Base-by-base conservation (phyloP, 1,284 basidiomycete genomes). In the Cryptococcus depauperatus region DNA sequence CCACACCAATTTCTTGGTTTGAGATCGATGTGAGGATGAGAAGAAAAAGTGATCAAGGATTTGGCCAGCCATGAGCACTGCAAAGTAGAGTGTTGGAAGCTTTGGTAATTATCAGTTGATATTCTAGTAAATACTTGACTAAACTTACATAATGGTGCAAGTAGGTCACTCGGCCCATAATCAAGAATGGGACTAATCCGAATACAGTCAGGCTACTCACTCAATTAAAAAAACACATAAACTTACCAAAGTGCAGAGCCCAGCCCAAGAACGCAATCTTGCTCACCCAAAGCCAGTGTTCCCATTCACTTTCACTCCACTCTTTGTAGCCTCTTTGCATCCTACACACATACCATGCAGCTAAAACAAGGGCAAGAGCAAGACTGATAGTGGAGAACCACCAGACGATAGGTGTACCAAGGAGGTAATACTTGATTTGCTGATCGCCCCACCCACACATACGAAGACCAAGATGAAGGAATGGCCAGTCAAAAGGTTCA, bases 401-500 rank as follows among this genome's bases (percentile, higher is more conserved):
- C 85, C 91, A 96, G 44, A 95, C 81, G 47, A 96, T 64, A 0
- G 92, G 91, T 26, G 87, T 93, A 7, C 92, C 93, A 50, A 97
- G 74, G 21, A 98, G 76, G 69, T 97, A 97, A 67, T 89, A 97
- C 73, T 98, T 97, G 62, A 81, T 77, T 64, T 88, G 85, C 9
- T 71, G 64, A 59, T 92, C 85, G 3, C 83, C 84, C 95, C 93
- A 98, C 3, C 90, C 90, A 59, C 93, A 97, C 93, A 98, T 98
- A 23, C 95, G 78, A 68, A 92, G 74, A 39, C 91, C 91, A 42
- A 88, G 77, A 45, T 81, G 80, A 38, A 97, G 76, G 73, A 85
- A 84, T 0, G 93, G 93, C 93, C 95, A 98, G 66, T 98, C 92
- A 38, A 78, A 76, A 0, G 93, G 92, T 58, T 79, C 80, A 28